Evolutionary conservation across 1,284 basidiomycete genomes (phyloP).

Genomic region (Entoloma clypeatum): DNA sequence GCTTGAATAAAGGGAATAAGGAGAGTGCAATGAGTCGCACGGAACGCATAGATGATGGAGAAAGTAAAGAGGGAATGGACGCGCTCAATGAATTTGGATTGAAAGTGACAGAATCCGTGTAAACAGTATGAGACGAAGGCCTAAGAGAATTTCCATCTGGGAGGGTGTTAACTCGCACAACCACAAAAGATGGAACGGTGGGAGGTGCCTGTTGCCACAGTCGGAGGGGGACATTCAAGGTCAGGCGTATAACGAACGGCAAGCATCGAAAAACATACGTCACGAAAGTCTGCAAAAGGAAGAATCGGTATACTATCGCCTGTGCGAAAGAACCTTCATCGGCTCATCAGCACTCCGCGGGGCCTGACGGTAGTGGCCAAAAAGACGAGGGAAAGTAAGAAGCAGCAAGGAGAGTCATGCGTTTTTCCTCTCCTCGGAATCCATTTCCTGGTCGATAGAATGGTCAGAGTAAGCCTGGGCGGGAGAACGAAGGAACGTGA

Average conservation of each 20-base stretch:
- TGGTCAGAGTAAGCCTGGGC: not conserved
- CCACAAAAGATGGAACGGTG: not conserved
- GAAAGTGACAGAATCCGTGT: too few relatives aligned
- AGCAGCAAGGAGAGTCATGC: constrained; percentile 28
- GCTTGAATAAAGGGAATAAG: too few relatives aligned
- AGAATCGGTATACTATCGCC: not conserved
- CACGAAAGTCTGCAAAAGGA: constrained; percentile 30
- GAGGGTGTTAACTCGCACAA: too few relatives aligned
- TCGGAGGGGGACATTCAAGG: constrained; percentile 14
- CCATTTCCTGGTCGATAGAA: constrained; percentile 78
- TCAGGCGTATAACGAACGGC: constrained; percentile 7
- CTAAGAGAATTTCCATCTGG: too few relatives aligned
- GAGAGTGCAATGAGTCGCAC: too few relatives aligned
- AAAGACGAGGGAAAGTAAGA: constrained; percentile 18
- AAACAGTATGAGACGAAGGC: too few relatives aligned
- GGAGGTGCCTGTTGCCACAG: constrained; percentile 27
- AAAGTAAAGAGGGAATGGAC: too few relatives aligned
- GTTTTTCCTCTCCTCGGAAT: constrained; percentile 86
- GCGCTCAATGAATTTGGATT: too few relatives aligned
- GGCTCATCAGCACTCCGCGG: constrained; percentile 94
- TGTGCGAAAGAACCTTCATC: constrained; percentile 66
- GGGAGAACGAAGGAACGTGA: constrained; percentile 8
- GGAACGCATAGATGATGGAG: too few relatives aligned
- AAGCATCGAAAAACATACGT: constrained; percentile 26
- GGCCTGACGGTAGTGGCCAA: constrained; percentile 87